Base-by-base conservation (phyloP, 371 early-diverging fungal genomes). In the Synchytrium microbalum region DNA sequence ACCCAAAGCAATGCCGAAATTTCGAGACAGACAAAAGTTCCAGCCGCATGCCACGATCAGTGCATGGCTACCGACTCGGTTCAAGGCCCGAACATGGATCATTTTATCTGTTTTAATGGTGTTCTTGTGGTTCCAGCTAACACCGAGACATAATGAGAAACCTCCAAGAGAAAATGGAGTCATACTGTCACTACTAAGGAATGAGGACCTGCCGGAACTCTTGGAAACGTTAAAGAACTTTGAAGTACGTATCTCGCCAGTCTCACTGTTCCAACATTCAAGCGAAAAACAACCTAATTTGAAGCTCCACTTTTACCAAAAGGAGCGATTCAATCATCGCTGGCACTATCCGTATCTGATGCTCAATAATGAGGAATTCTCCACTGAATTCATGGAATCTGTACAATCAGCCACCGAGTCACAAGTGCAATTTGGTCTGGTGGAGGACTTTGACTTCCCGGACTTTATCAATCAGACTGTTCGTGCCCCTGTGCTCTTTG, bases 371-470 rank as follows among this genome's bases (percentile, higher is more conserved):
- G 79, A 76, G 32, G 86, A 87, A 10, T 96, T 95, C 64, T 84
- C 87, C 0, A 78, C 82, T 2, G 81, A 85, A 55, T 96, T 96
- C 82, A 3, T 76, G 0, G 69, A 86, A 31, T 83, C 79, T 57
- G 64, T 66, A 19, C 59, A 67, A n/a, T 67, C 61, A 30, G 59
- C 53, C 16, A 64, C 60, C n/a, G 26, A 33, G 27, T 65, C 77
- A 78, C 67, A 25, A 64, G 82, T 69, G 27, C 72, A 84, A 54
- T 93, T 88, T 79, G 93, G 88, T 30, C 58, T 79, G 52, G 81
- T 95, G 25, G 87, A 87, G 46, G 82, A 87, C 65, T 96, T 95
- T 94, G 80, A 83, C 54, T 83, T 86, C 65, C 96, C 97, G 0
- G 69, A 63, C 26, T 90, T 86, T 84, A 89, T 95, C 70, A 86